Evolutionary conservation across 139 green algal species (phyloP), one percentile per base, ranked within the genome.

Genomic region (Microglena sp.): DNA sequence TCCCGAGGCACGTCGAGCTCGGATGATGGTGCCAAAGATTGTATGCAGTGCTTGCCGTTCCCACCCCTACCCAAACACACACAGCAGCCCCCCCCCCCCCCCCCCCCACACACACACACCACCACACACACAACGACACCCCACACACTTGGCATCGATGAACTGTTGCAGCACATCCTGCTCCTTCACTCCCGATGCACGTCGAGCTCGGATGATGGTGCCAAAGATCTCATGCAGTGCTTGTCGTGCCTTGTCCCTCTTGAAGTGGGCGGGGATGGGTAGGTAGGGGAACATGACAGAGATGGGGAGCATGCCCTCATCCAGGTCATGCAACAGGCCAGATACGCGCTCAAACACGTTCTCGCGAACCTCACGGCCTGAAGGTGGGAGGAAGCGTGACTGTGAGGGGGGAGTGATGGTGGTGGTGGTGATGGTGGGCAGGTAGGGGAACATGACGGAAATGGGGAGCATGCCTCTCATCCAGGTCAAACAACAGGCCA

Each of bases 401-500:
- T 15, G 55, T 32, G 45, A 8, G 11, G 5, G 1, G 45, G 45
- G 2, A 53, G 0, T 35, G 6, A 24, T 36, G 3, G 24, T 2
- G 36, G 46, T 2, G 32, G 2, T 2, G 31, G 3, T 45, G 55
- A 45, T n/a, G n/a, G n/a, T n/a, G n/a, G n/a, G 94, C 36, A 95
- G 75, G 73, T 97, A 96, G 24, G 94, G 94, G 70, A 93, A 89
- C 59, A 98, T 75, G 26, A 98, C 87, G 11, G 86, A 94, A 60
- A 97, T 82, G 36, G 94, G 94, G 33, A 90, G 78, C 94, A 99
- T 98, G 69, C 94, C 94, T n/a, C 66, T 87, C 82, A 66, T 99
- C 94, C 34, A 99, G 79, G 65, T 95, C 89, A 68, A 98, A 90
- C 64, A 96, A 89, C 59, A 96, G 78, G 33, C 82, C 62, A 0